Base-by-base conservation (phyloP, 768 basidiomycete genomes). In the Psilocybe subaeruginosa region DNA sequence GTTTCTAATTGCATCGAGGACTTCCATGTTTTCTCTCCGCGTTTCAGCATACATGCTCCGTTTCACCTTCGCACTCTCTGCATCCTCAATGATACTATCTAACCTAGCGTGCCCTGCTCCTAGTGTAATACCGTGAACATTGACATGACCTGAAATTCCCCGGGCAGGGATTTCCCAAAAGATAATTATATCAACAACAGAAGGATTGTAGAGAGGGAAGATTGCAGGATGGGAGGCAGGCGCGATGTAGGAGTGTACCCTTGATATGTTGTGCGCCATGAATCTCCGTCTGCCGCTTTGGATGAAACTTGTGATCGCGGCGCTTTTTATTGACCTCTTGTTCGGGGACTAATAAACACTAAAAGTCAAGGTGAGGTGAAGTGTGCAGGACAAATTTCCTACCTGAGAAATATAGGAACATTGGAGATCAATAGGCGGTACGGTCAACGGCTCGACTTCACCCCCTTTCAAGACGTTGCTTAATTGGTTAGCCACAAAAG, bases 11-110 rank as follows among this genome's bases (percentile, higher is more conserved):
- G 87, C 85, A 53, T 85, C 78, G 54, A 96, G 68, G 33, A 96
- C 75, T 54, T 87, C 85, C 64, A 73, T 72, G 69, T 86, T 86
- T 73, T 95, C 88, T 51, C 90, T 80, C 62, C 84, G 85, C 4
- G 95, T 97, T 77, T 98, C 94, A 19, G 93, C 93, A 69, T 94
- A 98, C 84, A 97, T 93, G 64, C 85, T 93, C 48, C 94, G 83
- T 61, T 88, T 91, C 23, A 81, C 81, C 73, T 92, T 91, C 9
- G 82, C 81, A 48, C 75, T 78, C 68, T 87, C 86, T 8, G 84
- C 82, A 17, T 82, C 79, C 51, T 84, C 80, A 4, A 95, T 80
- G 39, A 88, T 77, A 51, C 82, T 80, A 16, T 84, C 78, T 59
- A 97, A 77, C 12, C 84, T 74, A 9, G 86, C 91, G 69, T 92